Conservation (phyloP, 73 alveolate species). For the Uronychia setigera region DNA sequence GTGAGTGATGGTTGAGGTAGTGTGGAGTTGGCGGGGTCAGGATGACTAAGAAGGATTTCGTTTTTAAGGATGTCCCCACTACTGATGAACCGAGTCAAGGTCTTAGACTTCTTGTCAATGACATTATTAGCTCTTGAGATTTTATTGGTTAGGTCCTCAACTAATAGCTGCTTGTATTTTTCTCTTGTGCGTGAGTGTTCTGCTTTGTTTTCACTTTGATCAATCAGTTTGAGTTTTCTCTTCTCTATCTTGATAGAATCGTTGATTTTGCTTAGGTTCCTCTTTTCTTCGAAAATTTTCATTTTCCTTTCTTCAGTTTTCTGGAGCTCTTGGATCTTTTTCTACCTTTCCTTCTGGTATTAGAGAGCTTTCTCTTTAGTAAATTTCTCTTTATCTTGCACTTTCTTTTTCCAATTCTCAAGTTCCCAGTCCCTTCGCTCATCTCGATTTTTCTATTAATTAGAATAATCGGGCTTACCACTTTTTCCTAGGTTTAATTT, state of each 20-base stretch:
- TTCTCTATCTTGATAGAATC: not conserved
- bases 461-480: not conserved
- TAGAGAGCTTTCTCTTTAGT: not conserved
- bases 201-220: not conserved
- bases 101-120: not conserved
- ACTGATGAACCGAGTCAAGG: not conserved
- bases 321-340: not conserved
- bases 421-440: not conserved
- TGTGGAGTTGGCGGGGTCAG: too few relatives aligned
- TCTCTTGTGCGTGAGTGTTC: not conserved
- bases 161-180: not conserved
- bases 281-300: not conserved
- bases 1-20: too few relatives aligned
- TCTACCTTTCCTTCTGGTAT: not conserved
- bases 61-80: not conserved
- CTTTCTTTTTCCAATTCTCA: not conserved
- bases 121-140: not conserved
- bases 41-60: not conserved
- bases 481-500: not conserved
- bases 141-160: not conserved
- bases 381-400: not conserved
- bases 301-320: not conserved
- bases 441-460: not conserved
- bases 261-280: not conserved
- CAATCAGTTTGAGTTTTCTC: not conserved